Evolutionary conservation across 2,329 filamentous ascomycete genomes (phyloP).

Genomic region (Aspergillus quadricinctus): DNA sequence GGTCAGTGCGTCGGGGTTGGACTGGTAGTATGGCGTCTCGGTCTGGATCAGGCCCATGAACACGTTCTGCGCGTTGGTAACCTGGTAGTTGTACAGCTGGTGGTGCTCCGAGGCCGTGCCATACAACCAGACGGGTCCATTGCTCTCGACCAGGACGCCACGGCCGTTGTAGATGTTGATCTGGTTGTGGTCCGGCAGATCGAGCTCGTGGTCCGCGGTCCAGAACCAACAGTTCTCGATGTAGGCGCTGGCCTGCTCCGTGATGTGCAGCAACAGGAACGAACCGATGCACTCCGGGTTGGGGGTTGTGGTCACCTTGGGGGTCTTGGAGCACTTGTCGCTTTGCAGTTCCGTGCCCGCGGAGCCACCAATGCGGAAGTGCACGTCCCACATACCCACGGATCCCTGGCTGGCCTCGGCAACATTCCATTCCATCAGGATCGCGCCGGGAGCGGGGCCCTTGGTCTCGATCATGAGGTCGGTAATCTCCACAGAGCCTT

Average conservation of each 20-base stretch:
- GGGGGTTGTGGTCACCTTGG: slow-evolving; percentile 56
- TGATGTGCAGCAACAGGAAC: slow-evolving; percentile 60
- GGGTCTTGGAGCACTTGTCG: slow-evolving; percentile 73
- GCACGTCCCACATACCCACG: slow-evolving; percentile 89
- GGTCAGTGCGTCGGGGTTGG: slow-evolving; percentile 68
- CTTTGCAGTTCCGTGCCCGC: slow-evolving; percentile 80
- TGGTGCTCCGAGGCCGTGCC: slow-evolving; percentile 64
- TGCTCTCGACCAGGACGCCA: slow-evolving; percentile 73
- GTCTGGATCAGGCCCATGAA: slow-evolving; percentile 83
- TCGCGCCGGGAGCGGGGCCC: slow-evolving; percentile 78
- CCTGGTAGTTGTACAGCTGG: slow-evolving; percentile 73
- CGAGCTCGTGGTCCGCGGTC: slow-evolving; percentile 87
- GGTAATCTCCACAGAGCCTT: slow-evolving; percentile 77
- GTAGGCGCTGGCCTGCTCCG: slow-evolving; percentile 60
- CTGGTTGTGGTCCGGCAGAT: slow-evolving; percentile 63
- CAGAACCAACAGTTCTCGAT: slow-evolving; percentile 89
- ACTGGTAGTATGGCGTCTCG: slow-evolving; percentile 82
- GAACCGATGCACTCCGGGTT: slow-evolving; percentile 68
- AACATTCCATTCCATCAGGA: slow-evolving; percentile 90
- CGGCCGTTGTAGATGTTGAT: slow-evolving; percentile 80
- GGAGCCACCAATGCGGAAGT: slow-evolving; percentile 85
- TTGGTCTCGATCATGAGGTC: slow-evolving; percentile 82
- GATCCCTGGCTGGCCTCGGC: slow-evolving; percentile 60
- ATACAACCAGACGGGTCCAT: slow-evolving; percentile 78
- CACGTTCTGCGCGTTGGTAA: slow-evolving; percentile 70